Evolutionary conservation across 2,329 filamentous ascomycete genomes (phyloP), one percentile per base, ranked within the genome.

Genomic region (Xylariaceae sp.): DNA sequence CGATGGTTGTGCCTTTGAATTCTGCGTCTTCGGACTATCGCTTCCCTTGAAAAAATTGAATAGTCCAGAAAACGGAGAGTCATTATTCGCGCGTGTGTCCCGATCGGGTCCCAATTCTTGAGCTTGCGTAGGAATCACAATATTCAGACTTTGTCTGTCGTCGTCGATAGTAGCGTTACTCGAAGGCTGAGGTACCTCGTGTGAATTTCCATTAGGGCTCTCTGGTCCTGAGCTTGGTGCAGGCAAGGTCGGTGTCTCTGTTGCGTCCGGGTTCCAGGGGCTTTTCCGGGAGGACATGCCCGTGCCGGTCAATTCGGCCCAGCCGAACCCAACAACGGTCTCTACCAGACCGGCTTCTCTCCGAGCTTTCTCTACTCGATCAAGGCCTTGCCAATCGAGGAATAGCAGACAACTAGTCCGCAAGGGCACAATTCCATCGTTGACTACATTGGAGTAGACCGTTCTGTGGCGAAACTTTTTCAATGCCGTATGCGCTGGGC

Each of bases 341-440:
- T 95, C 91, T 39, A 99, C 89, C 31, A 97, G 76, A 0, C 92
- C 92, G 57, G 91, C 95, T 68, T 95, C 92, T 68, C 94, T 78
- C 27, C 92, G 83, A 8, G 94, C 92, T 71, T 99, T 99, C 62
- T 97, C 91, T 1, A 99, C 94, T 40, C 90, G 86, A 4, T 88
- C 92, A 3, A 99, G 76, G 0, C 94, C 94, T 71, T 91, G 88
- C 94, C 94, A 99, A 68, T 99, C 94, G 1, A 99, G 76, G 66
- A 99, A 99, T 4, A 99, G 74, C n/a, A 99, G 76, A 70, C 92
- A 99, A 60, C 92, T 97, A 3, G 94, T 99, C 27, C 94, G 84
- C 35, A 99, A 74, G 2, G 94, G 94, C 3, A 99, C 94, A 62
- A 99, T 96, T 2, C 91, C 92, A 71, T 97, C 92, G 67, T 97